Evolutionary conservation across 768 basidiomycete genomes (phyloP).

Genomic region (Russula vinacea): DNA sequence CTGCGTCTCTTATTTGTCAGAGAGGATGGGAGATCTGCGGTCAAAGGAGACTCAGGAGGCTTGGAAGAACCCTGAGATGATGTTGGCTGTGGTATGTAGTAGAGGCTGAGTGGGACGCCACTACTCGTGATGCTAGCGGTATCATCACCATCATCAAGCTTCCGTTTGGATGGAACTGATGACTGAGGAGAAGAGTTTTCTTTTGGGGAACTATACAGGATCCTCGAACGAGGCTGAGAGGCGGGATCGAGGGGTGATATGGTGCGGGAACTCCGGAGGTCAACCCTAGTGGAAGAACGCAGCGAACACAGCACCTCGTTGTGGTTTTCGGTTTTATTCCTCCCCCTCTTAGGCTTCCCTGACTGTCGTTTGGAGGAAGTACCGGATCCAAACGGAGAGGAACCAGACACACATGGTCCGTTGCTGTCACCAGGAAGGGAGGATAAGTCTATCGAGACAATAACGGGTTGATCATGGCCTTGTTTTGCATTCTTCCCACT

Average conservation of each 20-base stretch:
- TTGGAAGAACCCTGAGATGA: slow-evolving; percentile 10
- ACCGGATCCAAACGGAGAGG: neutral
- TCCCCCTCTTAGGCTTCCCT: neutral
- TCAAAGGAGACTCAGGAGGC: neutral
- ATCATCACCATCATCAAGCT: slow-evolving; percentile 12
- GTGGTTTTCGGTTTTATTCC: neutral
- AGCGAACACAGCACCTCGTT: neutral
- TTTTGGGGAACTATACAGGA: neutral
- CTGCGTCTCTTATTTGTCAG: slow-evolving; percentile 12
- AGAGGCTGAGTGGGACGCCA: slow-evolving; percentile 28
- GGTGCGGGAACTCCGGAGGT: neutral
- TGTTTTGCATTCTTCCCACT: slow-evolving; percentile 30
- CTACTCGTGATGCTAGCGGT: slow-evolving; percentile 15
- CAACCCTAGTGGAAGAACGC: neutral
- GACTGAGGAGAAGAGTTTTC: neutral
- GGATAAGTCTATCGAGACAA: neutral
- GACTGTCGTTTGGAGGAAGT: slow-evolving; percentile 2
- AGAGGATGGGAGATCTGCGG: neutral
- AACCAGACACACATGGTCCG: too few relatives aligned
- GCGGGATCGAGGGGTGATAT: neutral
- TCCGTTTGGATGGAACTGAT: slow-evolving; percentile 22
- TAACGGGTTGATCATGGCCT: slow-evolving; percentile 17
- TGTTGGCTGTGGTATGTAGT: neutral
- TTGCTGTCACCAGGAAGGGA: neutral
- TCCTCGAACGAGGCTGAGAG: neutral